Percentiles rank a stretch among this genome's conserved stretches.
These are phyloP conservation scores for Leersia perrieri DNA, from an alignment of 176 grass and related monocot genomes.

Conservation along the genomic window DNA sequence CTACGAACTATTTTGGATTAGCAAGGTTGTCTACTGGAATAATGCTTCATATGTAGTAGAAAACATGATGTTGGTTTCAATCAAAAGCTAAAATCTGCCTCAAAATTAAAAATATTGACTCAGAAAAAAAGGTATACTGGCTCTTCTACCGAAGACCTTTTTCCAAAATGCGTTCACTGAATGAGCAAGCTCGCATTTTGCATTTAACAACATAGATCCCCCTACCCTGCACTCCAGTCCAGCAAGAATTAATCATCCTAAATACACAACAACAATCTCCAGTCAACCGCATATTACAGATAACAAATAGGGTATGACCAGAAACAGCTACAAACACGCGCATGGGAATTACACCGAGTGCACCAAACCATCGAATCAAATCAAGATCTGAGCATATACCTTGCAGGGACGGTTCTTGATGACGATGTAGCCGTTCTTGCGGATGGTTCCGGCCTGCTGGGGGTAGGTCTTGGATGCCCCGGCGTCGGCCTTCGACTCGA, in stretches of 20 bases:
- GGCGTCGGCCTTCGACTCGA: conserved; percentile 88
- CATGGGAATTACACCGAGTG: not conserved
- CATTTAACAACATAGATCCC: not conserved
- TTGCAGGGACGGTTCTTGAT: conserved; percentile 94
- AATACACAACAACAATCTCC: not conserved
- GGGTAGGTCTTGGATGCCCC: conserved; percentile 95
- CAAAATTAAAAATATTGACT: not conserved
- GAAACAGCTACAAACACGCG: not conserved
- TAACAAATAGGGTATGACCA: not conserved
- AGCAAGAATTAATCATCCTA: not conserved
- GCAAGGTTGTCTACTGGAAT: not conserved
- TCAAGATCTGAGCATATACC: conserved; percentile 35
- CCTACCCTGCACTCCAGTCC: not conserved
- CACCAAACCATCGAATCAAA: not conserved
- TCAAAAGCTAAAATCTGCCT: not conserved
- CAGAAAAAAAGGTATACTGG: not conserved
- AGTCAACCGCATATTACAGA: not conserved
- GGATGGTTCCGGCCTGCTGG: conserved; percentile 92
- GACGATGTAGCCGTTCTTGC: conserved; percentile 85
- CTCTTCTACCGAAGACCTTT: not conserved
- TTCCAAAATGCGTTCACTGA: not conserved
- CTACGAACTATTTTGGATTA: not conserved
- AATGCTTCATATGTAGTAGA: not conserved
- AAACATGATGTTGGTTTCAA: not conserved
- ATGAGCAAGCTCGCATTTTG: not conserved